phyloP scores from a whole-genome alignment of 1,284 basidiomycete genomes.

The Puccinia polysora region DNA sequence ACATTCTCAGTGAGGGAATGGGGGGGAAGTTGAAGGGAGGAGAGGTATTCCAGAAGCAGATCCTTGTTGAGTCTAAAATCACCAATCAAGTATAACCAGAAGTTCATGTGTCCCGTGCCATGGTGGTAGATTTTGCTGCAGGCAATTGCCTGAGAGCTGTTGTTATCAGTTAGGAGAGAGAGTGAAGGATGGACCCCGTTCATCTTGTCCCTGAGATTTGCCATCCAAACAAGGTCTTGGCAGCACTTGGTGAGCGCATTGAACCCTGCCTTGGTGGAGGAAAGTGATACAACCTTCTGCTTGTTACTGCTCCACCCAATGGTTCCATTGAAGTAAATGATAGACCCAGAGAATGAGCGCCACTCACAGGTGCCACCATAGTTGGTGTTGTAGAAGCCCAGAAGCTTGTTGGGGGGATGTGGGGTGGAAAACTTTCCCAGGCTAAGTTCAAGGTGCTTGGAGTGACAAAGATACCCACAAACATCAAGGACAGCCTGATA shows the following conservation, averaged over 20 bases:
- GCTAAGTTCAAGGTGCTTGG: too few relatives aligned
- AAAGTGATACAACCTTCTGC: neutral
- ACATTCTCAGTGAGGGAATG: too few relatives aligned
- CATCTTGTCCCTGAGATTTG: neutral
- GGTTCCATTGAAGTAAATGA: neutral
- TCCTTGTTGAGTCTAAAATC: neutral
- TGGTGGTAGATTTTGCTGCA: neutral
- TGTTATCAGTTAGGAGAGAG: neutral
- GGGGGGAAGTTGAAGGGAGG: too few relatives aligned
- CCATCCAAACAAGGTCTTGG: neutral
- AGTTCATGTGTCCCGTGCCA: neutral
- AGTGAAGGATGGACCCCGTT: neutral
- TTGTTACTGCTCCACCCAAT: neutral
- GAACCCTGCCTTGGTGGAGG: neutral
- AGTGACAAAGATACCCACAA: too few relatives aligned
- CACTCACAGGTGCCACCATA: too few relatives aligned
- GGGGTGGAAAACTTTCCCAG: too few relatives aligned
- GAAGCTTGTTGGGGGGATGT: too few relatives aligned
- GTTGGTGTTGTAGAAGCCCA: too few relatives aligned
- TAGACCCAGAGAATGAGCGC: neutral
- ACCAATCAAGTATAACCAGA: neutral
- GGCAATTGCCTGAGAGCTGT: neutral
- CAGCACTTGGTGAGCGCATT: neutral
- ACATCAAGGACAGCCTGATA: too few relatives aligned
- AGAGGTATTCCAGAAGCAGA: too few relatives aligned